Percentiles rank a stretch among this genome's conserved stretches.
Evolutionary conservation across 2,329 filamentous ascomycete species (phyloP).

Genomic region (Fusarium sp.): DNA sequence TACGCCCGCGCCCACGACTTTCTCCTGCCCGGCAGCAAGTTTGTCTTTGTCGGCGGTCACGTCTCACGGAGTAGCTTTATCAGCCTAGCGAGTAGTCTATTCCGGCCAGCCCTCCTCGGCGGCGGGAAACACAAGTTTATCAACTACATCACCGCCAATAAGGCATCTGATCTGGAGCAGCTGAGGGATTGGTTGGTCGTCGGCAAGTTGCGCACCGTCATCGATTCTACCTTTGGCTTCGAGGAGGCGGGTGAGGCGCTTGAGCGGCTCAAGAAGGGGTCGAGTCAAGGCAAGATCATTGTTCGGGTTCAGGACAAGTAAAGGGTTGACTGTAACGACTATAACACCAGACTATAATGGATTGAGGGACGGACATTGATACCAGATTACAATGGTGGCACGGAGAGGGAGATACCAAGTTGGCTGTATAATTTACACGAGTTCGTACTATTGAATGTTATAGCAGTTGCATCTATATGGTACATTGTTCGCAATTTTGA

Average conservation of each 20-base stretch:
- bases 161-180: slow-evolving; percentile 62
- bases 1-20: slow-evolving; percentile 69
- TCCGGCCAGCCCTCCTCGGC: slow-evolving; percentile 56
- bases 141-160: slow-evolving; percentile 58
- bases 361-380: neutral
- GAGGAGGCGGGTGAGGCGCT: slow-evolving; percentile 71
- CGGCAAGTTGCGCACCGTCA: slow-evolving; percentile 69
- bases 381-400: neutral
- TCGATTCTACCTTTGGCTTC: slow-evolving; percentile 71
- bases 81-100: slow-evolving; percentile 45
- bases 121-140: slow-evolving; percentile 61
- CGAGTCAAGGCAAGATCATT: slow-evolving; percentile 75
- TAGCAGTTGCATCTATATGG: neutral
- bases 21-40: slow-evolving; percentile 64
- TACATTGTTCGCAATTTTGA: neutral
- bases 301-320: slow-evolving; percentile 44
- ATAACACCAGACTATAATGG: neutral
- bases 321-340: slow-evolving; percentile 14
- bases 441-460: neutral
- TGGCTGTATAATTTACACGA: neutral
- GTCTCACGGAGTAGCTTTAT: slow-evolving; percentile 46
- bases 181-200: slow-evolving; percentile 71
- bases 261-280: slow-evolving; percentile 70
- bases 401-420: neutral
- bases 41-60: slow-evolving; percentile 65